phyloP scores from a whole-genome alignment of 257 asterid genomes.

The Oldenlandia corymbosa region DNA sequence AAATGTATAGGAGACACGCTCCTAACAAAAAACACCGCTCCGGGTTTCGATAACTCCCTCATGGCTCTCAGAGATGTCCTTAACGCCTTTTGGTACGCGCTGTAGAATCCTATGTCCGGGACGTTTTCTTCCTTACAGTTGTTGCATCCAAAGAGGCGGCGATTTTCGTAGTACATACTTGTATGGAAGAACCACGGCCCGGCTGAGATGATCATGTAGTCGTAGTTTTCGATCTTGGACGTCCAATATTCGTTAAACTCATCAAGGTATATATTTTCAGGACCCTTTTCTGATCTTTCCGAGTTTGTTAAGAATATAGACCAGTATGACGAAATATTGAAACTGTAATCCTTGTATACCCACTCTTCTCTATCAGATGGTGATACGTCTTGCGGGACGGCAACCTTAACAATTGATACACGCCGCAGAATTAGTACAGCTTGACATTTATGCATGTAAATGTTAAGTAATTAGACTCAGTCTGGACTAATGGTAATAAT shows the following conservation, averaged over 20 bases:
- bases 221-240: slow-evolving; percentile 30
- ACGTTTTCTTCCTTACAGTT: slow-evolving; percentile 56
- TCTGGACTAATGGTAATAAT: too few species aligned
- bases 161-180: slow-evolving; percentile 47
- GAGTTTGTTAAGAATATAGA: slow-evolving; percentile 60
- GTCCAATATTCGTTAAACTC: slow-evolving; percentile 65
- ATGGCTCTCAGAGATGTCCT: slow-evolving; percentile 68
- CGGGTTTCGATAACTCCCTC: slow-evolving; percentile 18
- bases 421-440: too few species aligned
- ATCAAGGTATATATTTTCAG: slow-evolving; percentile 53
- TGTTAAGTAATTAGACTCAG: too few species aligned
- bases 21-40: slow-evolving; percentile 50
- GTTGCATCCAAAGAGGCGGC: slow-evolving; percentile 56
- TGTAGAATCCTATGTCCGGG: slow-evolving; percentile 38
- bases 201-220: slow-evolving; percentile 72
- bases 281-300: slow-evolving; percentile 29
- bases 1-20: slow-evolving; percentile 84
- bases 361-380: slow-evolving; percentile 56
- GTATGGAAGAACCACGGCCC: slow-evolving; percentile 97
- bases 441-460: too few species aligned
- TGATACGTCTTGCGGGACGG: slow-evolving; percentile 43
- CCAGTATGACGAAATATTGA: slow-evolving; percentile 79
- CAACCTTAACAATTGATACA: neutral
- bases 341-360: slow-evolving; percentile 52
- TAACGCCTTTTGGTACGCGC: slow-evolving; percentile 77